phyloP scores from a whole-genome alignment of 441 rosid species.

The Aleurites moluccanus region DNA sequence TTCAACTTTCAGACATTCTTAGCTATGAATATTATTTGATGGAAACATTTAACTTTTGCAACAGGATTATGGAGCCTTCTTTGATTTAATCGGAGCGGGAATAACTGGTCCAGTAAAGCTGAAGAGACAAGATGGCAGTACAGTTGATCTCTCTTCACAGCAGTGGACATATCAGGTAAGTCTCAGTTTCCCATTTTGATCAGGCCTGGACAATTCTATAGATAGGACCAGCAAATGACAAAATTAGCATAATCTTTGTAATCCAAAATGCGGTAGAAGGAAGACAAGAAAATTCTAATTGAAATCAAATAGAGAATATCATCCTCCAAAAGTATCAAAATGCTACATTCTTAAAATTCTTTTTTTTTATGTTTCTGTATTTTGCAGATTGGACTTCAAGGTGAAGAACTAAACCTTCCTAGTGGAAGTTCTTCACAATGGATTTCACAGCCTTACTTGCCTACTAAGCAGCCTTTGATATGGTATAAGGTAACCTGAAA shows the following conservation, averaged over 20 bases:
- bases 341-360: background rate
- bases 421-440: constrained; percentile 74
- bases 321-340: background rate
- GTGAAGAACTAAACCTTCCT: constrained; percentile 67
- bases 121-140: constrained; percentile 53
- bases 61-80: constrained; percentile 95
- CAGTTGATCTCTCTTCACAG: constrained; percentile 63
- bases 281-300: background rate
- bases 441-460: constrained; percentile 62
- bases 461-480: constrained; percentile 70
- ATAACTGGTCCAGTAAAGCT: constrained; percentile 86
- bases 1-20: background rate
- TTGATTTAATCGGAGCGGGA: constrained; percentile 76
- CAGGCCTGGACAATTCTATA: background rate
- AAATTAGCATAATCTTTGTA: background rate
- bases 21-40: constrained; percentile 4
- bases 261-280: background rate
- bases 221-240: background rate
- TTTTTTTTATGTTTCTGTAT: constrained; percentile 5
- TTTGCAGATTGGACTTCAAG: constrained; percentile 80
- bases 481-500: constrained; percentile 86
- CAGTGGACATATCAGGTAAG: constrained; percentile 91
- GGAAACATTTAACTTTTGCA: constrained; percentile 1
- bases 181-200: constrained; percentile 13
- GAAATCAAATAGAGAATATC: background rate